phyloP scores from a whole-genome alignment of 768 basidiomycete genomes.

The Boletus coccyginus region DNA sequence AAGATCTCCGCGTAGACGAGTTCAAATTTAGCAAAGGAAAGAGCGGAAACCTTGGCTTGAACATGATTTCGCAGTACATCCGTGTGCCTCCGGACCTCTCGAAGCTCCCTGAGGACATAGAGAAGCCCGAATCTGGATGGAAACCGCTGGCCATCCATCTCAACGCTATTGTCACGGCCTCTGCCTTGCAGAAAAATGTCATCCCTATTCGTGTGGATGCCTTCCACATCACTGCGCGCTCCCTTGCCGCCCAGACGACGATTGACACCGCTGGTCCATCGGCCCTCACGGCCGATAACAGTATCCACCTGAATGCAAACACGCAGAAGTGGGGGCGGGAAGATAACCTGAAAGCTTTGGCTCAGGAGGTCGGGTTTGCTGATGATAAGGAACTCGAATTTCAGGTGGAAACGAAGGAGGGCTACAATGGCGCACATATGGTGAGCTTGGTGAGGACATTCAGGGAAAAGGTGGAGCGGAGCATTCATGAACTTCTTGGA shows the following conservation, averaged over 20 bases:
- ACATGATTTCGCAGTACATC: slow-evolving; percentile 8
- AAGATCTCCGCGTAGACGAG: neutral
- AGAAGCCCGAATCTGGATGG: neutral
- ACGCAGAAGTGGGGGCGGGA: slow-evolving; percentile 3
- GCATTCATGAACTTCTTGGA: slow-evolving; percentile 4
- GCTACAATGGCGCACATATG: slow-evolving; percentile 1
- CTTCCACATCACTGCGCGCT: slow-evolving; percentile 5
- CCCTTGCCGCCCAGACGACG: neutral
- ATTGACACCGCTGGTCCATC: slow-evolving; percentile 4
- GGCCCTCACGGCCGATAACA: slow-evolving; percentile 1
- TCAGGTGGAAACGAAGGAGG: slow-evolving; percentile 1
- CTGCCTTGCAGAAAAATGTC: neutral
- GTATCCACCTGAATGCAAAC: slow-evolving; percentile 6
- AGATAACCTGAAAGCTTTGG: slow-evolving; percentile 2
- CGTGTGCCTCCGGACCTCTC: neutral
- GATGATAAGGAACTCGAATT: neutral
- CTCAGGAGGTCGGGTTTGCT: neutral
- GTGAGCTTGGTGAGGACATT: too few relatives aligned
- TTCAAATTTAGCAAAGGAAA: slow-evolving; percentile 1
- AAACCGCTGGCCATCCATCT: slow-evolving; percentile 8
- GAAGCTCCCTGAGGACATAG: neutral
- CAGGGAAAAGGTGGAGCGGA: neutral
- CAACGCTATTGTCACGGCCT: neutral
- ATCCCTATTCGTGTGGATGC: neutral
- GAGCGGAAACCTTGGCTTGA: neutral